Conservation (phyloP, 2,329 filamentous ascomycete genomes). For the Hymenoscyphus repandus region DNA sequence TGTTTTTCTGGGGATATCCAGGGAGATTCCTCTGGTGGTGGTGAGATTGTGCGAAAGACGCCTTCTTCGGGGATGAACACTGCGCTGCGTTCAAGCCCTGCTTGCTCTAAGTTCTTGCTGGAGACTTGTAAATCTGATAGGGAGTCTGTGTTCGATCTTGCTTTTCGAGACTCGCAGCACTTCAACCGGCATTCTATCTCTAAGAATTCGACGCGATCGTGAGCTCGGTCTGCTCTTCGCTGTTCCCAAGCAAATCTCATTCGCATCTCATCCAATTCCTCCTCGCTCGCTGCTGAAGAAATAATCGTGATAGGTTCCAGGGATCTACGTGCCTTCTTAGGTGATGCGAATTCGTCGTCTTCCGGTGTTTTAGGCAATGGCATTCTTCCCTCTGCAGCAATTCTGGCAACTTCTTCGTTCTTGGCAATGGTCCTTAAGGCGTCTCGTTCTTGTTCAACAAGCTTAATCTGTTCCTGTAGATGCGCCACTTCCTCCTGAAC, state of each 20-base stretch:
- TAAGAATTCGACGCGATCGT: conserved; percentile 71
- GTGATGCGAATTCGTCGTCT: conserved; percentile 58
- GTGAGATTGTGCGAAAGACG: conserved; percentile 55
- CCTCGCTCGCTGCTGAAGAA: conserved; percentile 46
- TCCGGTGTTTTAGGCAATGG: conserved; percentile 54
- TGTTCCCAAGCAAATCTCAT: conserved; percentile 42
- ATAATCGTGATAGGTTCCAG: conserved; percentile 44
- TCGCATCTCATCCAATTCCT: conserved; percentile 41
- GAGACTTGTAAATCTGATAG: neutral
- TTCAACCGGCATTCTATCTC: conserved; percentile 68
- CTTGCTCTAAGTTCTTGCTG: neutral
- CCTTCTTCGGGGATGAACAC: conserved; percentile 58
- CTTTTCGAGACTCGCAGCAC: conserved; percentile 53
- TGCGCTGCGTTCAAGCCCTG: conserved; percentile 11
- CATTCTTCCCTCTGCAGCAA: conserved; percentile 66
- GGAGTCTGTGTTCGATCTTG: neutral
- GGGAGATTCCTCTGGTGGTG: conserved; percentile 22
- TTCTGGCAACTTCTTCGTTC: conserved; percentile 67
- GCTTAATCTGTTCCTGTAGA: conserved; percentile 55
- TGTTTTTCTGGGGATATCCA: conserved; percentile 24
- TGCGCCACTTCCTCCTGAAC: conserved; percentile 63
- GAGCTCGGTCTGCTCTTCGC: conserved; percentile 59
- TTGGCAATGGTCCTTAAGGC: conserved; percentile 66
- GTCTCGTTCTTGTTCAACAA: conserved; percentile 70
- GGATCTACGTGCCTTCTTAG: conserved; percentile 46